Conservation (phyloP, 2,329 filamentous ascomycete genomes). For the Lecanicillium sp. region DNA sequence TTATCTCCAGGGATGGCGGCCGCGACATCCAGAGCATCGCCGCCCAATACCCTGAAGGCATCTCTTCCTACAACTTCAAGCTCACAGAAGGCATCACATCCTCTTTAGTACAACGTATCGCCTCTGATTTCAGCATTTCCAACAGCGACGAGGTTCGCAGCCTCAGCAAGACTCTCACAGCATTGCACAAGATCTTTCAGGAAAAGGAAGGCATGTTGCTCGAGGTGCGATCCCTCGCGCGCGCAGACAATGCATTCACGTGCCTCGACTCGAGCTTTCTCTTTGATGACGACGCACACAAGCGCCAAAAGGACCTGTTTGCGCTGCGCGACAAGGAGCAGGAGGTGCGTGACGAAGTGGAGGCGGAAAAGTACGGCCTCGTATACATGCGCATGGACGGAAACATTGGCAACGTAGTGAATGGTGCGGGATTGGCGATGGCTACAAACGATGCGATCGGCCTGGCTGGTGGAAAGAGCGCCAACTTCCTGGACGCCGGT, state of each 20-base stretch:
- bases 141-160: not conserved
- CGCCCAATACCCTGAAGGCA: not conserved
- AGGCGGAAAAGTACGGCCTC: conserved; percentile 57
- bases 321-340: conserved; percentile 27
- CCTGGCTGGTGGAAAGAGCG: conserved; percentile 58
- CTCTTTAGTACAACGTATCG: conserved; percentile 17
- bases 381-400: conserved; percentile 63
- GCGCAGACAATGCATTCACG: conserved; percentile 25
- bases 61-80: conserved; percentile 21
- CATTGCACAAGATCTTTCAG: conserved; percentile 33
- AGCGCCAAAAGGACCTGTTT: conserved; percentile 37
- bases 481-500: conserved; percentile 86
- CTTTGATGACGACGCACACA: conserved; percentile 42
- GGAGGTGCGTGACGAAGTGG: conserved; percentile 29
- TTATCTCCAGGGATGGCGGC: conserved; percentile 26
- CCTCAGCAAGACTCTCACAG: conserved; percentile 19
- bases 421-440: conserved; percentile 86
- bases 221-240: conserved; percentile 34
- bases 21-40: conserved; percentile 19
- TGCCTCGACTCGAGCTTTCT: conserved; percentile 35
- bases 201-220: conserved; percentile 42
- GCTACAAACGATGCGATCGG: conserved; percentile 79
- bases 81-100: conserved; percentile 24
- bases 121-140: conserved; percentile 5
- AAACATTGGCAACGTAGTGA: conserved; percentile 77